A percentile compares a stretch with the other conserved stretches of the same genome.
Conservation (phyloP, 1,139 yeast species). For the Kodamaea arcana region DNA sequence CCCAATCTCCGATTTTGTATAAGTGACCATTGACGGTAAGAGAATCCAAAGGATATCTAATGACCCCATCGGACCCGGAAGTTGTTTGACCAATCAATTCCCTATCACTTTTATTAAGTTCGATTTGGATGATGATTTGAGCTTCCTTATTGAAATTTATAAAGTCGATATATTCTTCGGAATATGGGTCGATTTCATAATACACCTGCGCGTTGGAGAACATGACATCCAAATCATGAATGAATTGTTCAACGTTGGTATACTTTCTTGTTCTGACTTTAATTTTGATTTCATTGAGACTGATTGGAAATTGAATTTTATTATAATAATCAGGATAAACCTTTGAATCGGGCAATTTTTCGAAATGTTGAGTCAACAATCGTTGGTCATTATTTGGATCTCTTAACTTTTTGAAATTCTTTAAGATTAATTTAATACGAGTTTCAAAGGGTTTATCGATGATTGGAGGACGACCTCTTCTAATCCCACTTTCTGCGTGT, state of each 20-base stretch:
- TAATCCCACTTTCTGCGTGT: constrained; percentile 54
- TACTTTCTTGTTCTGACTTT: constrained; percentile 86
- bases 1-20: constrained; percentile 94
- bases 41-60: constrained; percentile 75
- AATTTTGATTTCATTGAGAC: constrained; percentile 75
- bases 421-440: constrained; percentile 79
- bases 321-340: constrained; percentile 65
- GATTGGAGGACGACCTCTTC: constrained; percentile 93
- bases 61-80: constrained; percentile 47
- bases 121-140: constrained; percentile 58
- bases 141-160: constrained; percentile 59
- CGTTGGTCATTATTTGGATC: constrained; percentile 48
- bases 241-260: constrained; percentile 66
- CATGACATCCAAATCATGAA: constrained; percentile 72
- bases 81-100: constrained; percentile 71
- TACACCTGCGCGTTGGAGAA: constrained; percentile 69
- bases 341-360: constrained; percentile 73
- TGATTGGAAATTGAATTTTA: constrained; percentile 64
- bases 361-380: constrained; percentile 59
- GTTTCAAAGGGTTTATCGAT: constrained; percentile 94
- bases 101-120: constrained; percentile 75
- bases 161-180: constrained; percentile 58
- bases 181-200: constrained; percentile 51
- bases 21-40: constrained; percentile 66
- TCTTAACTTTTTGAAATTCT: constrained; percentile 72